Evolutionary conservation across 75 land plant species (phyloP), one percentile per base, ranked within the genome.

Genomic region (Selaginella moellendorffii): DNA sequence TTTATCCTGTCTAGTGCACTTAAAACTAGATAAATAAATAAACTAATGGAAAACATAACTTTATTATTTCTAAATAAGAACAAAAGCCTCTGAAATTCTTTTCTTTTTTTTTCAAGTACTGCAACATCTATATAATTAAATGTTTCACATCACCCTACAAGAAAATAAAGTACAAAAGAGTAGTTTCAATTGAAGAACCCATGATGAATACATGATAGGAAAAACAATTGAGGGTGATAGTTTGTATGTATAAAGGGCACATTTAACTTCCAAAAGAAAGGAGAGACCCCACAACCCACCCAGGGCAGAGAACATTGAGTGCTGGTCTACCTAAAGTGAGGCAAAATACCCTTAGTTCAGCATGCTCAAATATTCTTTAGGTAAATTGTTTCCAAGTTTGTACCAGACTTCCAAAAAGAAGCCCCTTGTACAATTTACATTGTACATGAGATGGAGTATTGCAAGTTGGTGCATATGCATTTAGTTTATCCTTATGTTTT

Each of bases 201-300:
- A 36, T 36, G 46, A 36, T 36, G 46, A 36, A 36, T 36, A 36
- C 46, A 36, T 36, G 46, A 36, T 36, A 36, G 46, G 46, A 36
- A 36, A 36, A 14, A 36, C 5, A 36, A 36, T 36, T 5, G 14
- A 36, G 14, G 14, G 46, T 5, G 14, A 36, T 36, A 36, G 5
- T 36, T 14, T 36, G 46, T 36, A 5, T 14, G 5, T 5, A 5
- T 36, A 14, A 5, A 36, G 46, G n/a, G n/a, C n/a, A n/a, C n/a
- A n/a, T n/a, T n/a, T n/a, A n/a, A n/a, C n/a, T n/a, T n/a, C n/a
- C n/a, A n/a, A n/a, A n/a, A n/a, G n/a, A n/a, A 36, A 5, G 46
- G 14, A 36, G 5, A 36, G 5, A 36, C 46, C 46, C 46, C 46
- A 36, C 46, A 5, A 36, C 14, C 46, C 46, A 5, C 5, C 46